Percentiles rank a stretch among this genome's conserved stretches.
phyloP scores from a whole-genome alignment of 1,284 basidiomycete genomes.

The Somion occarium region DNA sequence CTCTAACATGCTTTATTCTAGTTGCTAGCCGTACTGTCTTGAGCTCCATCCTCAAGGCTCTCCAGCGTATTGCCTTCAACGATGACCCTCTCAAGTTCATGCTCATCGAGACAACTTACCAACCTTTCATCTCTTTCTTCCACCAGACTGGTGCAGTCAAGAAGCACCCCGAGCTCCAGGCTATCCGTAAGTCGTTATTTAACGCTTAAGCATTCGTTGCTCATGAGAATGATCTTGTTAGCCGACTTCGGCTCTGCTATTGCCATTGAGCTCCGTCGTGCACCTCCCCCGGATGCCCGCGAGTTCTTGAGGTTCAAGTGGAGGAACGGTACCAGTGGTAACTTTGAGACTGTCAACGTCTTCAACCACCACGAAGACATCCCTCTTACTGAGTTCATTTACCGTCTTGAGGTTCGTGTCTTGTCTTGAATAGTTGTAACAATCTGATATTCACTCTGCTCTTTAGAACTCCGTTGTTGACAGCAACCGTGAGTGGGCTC shows the following conservation, averaged over 20 bases:
- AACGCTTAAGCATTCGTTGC: slow-evolving; percentile 3
- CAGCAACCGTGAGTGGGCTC: slow-evolving; percentile 65
- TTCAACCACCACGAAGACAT: slow-evolving; percentile 69
- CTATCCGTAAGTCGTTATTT: slow-evolving; percentile 62
- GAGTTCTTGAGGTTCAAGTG: slow-evolving; percentile 81
- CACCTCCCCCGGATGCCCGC: slow-evolving; percentile 66
- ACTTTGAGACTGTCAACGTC: slow-evolving; percentile 58
- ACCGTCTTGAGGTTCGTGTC: slow-evolving; percentile 60
- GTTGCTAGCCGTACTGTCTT: slow-evolving; percentile 79
- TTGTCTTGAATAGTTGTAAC: background rate
- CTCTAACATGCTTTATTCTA: slow-evolving; percentile 22
- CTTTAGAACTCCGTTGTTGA: slow-evolving; percentile 45
- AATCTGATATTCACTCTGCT: no score
- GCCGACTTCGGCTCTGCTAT: slow-evolving; percentile 78
- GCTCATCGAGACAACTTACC: slow-evolving; percentile 77
- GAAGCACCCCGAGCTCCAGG: slow-evolving; percentile 52
- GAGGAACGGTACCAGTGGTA: slow-evolving; percentile 71
- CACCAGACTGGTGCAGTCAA: slow-evolving; percentile 63
- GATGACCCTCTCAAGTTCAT: slow-evolving; percentile 75
- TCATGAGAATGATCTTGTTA: slow-evolving; percentile 23
- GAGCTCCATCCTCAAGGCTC: slow-evolving; percentile 61
- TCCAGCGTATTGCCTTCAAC: slow-evolving; percentile 75
- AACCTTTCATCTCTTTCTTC: slow-evolving; percentile 86
- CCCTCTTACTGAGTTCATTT: slow-evolving; percentile 74
- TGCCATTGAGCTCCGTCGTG: slow-evolving; percentile 74